These are phyloP conservation scores for Austropuccinia psidii DNA, from an alignment of 1,284 basidiomycete genomes.

Conservation along the genomic window DNA sequence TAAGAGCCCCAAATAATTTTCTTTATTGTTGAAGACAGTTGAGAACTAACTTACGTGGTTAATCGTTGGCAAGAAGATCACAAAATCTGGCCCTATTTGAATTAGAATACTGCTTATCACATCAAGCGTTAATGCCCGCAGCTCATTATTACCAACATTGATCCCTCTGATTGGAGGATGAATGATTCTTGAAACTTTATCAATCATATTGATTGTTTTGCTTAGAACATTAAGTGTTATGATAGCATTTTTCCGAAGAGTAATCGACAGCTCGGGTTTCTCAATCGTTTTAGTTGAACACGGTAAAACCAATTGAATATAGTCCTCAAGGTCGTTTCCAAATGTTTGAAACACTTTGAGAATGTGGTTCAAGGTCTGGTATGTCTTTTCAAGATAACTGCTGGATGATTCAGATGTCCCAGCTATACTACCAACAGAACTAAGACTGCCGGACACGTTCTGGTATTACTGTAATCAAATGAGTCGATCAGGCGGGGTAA, in stretches of 20 bases:
- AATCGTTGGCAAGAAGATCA: constrained; percentile 93
- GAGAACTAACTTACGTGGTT: constrained; percentile 64
- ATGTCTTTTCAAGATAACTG: constrained; percentile 52
- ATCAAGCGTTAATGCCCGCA: constrained; percentile 82
- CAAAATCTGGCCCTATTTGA: constrained; percentile 92
- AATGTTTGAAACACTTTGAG: constrained; percentile 81
- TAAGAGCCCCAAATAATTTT: no score
- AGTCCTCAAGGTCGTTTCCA: constrained; percentile 94
- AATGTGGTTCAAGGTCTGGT: constrained; percentile 76
- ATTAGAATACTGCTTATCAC: constrained; percentile 83
- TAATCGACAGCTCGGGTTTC: constrained; percentile 64
- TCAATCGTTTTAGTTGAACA: constrained; percentile 90
- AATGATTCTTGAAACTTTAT: constrained; percentile 93
- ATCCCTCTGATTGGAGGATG: constrained; percentile 89
- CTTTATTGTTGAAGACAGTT: neutral
- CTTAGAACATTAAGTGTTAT: constrained; percentile 86
- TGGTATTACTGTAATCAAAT: constrained; percentile 57
- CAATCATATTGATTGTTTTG: constrained; percentile 93
- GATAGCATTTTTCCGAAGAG: constrained; percentile 78
- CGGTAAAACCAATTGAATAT: constrained; percentile 91
- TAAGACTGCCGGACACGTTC: constrained; percentile 1
- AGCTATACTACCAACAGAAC: constrained; percentile 54
- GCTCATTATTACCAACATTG: constrained; percentile 65
- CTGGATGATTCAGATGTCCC: constrained; percentile 53
- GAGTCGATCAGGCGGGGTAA: constrained; percentile 79